A percentile compares a stretch with the other conserved stretches of the same genome.
These are phyloP conservation scores for Sugiyamaella neomexicana DNA, from an alignment of 1,139 yeast species.

Conservation along the genomic window DNA sequence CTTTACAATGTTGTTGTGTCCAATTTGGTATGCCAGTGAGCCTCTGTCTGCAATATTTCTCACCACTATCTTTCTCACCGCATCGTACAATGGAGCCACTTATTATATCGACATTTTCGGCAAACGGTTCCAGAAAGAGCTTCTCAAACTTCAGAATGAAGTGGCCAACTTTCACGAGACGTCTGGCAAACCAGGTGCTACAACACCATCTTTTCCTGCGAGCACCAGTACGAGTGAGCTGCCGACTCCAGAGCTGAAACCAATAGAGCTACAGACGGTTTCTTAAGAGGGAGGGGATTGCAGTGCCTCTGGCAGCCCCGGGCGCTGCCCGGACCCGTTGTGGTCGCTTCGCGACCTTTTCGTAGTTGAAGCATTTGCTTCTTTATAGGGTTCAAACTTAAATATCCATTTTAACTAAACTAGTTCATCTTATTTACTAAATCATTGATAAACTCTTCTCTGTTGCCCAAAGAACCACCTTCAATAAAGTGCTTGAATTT, in stretches of 20 bases:
- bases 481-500: conserved; percentile 99
- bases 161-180: conserved; percentile 44
- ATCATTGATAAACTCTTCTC: conserved; percentile 97
- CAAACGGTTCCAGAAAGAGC: conserved; percentile 80
- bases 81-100: conserved; percentile 92
- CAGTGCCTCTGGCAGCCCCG: too few relatives aligned
- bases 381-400: too few relatives aligned
- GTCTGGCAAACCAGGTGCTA: background rate
- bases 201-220: conserved; percentile 4
- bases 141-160: conserved; percentile 66
- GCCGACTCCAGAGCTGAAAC: conserved; percentile 13
- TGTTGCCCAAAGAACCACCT: conserved; percentile 99
- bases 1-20: conserved; percentile 85
- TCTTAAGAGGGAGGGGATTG: background rate
- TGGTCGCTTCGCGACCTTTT: conserved; percentile 39
- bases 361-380: conserved; percentile 54
- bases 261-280: conserved; percentile 5
- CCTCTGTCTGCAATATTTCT: conserved; percentile 69
- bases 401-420: background rate
- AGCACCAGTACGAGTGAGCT: conserved; percentile 10
- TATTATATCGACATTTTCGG: conserved; percentile 88
- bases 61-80: conserved; percentile 67
- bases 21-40: conserved; percentile 76
- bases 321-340: background rate
- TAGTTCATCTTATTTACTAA: conserved; percentile 72